These are phyloP conservation scores for Neurospora sp. DNA, from an alignment of 495 filamentous ascomycete genomes.

Conservation along the genomic window DNA sequence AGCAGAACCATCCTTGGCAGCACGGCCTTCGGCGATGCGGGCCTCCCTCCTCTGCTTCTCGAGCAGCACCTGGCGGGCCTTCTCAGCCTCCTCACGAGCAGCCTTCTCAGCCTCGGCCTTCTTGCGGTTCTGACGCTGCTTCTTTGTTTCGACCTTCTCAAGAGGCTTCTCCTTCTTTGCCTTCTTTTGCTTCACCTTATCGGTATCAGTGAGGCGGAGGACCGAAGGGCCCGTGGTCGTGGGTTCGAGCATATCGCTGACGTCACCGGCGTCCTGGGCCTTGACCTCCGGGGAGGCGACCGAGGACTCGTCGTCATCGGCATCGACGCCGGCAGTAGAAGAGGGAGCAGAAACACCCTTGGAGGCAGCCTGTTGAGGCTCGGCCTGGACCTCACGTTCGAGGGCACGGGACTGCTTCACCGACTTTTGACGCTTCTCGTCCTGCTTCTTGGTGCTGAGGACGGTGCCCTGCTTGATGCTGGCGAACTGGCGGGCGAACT, in stretches of 20 bases:
- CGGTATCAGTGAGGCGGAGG: slow-evolving; percentile 60
- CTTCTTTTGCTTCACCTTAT: slow-evolving; percentile 47
- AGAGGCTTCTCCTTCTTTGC: slow-evolving; percentile 47
- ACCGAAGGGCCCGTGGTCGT: slow-evolving; percentile 57
- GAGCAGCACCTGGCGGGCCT: slow-evolving; percentile 54
- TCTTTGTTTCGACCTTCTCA: slow-evolving; percentile 66
- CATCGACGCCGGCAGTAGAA: slow-evolving; percentile 69
- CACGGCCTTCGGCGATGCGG: slow-evolving; percentile 66
- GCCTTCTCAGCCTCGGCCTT: slow-evolving; percentile 69
- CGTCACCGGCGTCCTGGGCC: slow-evolving; percentile 46
- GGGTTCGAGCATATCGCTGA: slow-evolving; percentile 83
- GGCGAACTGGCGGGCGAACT: slow-evolving; percentile 62
- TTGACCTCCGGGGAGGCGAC: slow-evolving; percentile 47
- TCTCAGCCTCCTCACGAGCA: slow-evolving; percentile 62
- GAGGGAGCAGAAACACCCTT: slow-evolving; percentile 42
- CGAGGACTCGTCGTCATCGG: slow-evolving; percentile 69
- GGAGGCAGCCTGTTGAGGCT: slow-evolving; percentile 5
- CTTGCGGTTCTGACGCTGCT: slow-evolving; percentile 75
- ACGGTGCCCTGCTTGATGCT: slow-evolving; percentile 54
- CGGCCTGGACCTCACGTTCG: slow-evolving; percentile 22
- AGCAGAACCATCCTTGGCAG: slow-evolving; percentile 58
- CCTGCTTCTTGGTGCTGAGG: slow-evolving; percentile 43
- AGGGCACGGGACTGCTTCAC: slow-evolving; percentile 45
- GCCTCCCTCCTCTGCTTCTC: slow-evolving; percentile 76
- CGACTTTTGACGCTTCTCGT: slow-evolving; percentile 51